Percentiles rank a stretch among this genome's conserved stretches.
phyloP scores from a whole-genome alignment of 2,329 filamentous ascomycete genomes.

The Macrophomina tecta region DNA sequence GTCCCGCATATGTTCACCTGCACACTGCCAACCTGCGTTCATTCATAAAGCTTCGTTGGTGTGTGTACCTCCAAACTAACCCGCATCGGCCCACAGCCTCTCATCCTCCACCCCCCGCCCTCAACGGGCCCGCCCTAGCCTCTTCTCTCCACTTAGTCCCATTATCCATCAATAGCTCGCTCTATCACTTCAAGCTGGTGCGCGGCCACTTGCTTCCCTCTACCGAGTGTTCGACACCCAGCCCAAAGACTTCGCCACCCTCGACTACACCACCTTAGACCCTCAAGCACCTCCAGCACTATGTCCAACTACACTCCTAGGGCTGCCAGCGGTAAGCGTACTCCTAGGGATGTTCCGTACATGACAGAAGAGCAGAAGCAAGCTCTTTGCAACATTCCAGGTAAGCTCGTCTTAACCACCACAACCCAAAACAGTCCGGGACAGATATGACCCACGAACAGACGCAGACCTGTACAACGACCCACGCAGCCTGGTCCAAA shows the following conservation, averaged over 20 bases:
- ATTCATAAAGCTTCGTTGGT: too few species aligned
- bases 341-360: not conserved
- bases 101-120: too few species aligned
- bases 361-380: conserved; percentile 14
- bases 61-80: too few species aligned
- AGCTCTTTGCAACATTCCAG: not conserved
- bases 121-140: too few species aligned
- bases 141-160: too few species aligned
- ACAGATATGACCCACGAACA: not conserved
- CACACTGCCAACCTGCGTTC: too few species aligned
- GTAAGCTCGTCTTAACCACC: not conserved
- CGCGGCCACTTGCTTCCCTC: too few species aligned
- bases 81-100: too few species aligned
- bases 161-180: too few species aligned
- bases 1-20: too few species aligned
- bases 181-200: too few species aligned
- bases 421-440: not conserved
- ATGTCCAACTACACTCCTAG: not conserved
- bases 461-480: conserved; percentile 12
- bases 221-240: too few species aligned
- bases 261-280: not conserved
- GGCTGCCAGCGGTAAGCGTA: not conserved
- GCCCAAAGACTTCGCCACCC: not conserved
- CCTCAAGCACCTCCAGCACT: not conserved
- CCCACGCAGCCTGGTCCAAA: conserved; percentile 21